A percentile compares a stretch with the other conserved stretches of the same genome.
Evolutionary conservation across 768 basidiomycete genomes (phyloP).

Genomic region (Tricholoma terreum): DNA sequence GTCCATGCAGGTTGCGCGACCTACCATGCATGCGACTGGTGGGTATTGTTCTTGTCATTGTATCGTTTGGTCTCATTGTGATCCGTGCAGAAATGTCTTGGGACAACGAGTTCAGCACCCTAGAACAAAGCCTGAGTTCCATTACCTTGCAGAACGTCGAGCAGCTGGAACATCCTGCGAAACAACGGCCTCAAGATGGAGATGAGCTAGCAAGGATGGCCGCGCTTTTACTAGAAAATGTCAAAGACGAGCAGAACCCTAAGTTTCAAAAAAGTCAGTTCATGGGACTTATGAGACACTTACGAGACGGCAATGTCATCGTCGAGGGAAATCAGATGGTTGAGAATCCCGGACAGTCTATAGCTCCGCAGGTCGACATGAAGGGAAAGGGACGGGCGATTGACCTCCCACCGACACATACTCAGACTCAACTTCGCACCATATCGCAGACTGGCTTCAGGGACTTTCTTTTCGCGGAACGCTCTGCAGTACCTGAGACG

Average conservation of each 20-base stretch:
- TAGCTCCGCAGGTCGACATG: conserved; percentile 30
- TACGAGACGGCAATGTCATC: conserved; percentile 74
- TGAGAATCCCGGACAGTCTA: conserved; percentile 38
- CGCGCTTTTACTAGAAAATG: conserved; percentile 70
- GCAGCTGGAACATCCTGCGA: conserved; percentile 16
- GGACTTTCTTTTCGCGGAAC: not conserved
- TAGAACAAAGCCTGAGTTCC: conserved; percentile 40
- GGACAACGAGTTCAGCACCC: conserved; percentile 65
- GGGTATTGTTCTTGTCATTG: not conserved
- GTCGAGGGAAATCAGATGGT: conserved; percentile 82
- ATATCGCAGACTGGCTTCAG: not conserved
- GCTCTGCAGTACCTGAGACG: not conserved
- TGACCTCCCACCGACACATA: conserved; percentile 15
- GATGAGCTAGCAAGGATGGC: conserved; percentile 84
- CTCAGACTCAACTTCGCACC: not conserved
- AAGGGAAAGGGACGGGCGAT: conserved; percentile 70
- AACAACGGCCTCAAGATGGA: conserved; percentile 32
- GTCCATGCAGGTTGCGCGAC: conserved; percentile 25
- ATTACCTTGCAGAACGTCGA: conserved; percentile 19
- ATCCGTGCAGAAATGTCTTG: conserved; percentile 42
- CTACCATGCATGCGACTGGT: conserved; percentile 4
- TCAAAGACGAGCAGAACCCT: conserved; percentile 70
- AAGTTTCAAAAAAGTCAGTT: conserved; percentile 88
- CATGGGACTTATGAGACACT: conserved; percentile 79
- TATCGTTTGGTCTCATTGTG: not conserved